Percentiles rank a stretch among this genome's conserved stretches.
Evolutionary conservation across 306 rosid genomes (phyloP).

Genomic region (Cicer bijugum): DNA sequence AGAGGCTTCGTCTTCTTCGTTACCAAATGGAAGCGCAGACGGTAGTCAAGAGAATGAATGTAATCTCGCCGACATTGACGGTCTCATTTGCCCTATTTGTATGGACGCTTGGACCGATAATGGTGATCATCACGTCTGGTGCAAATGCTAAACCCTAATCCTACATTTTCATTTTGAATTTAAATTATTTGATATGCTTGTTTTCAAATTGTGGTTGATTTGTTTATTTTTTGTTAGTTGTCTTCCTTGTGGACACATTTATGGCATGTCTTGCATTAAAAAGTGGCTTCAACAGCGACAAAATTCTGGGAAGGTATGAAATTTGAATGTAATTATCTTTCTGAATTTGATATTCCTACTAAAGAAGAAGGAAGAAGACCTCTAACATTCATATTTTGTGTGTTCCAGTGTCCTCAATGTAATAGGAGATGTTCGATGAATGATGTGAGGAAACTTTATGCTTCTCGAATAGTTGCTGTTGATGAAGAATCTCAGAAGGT

Average conservation of each 20-base stretch:
- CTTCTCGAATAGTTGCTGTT: conserved; percentile 59
- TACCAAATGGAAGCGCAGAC: conserved; percentile 12
- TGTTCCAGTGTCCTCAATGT: conserved; percentile 86
- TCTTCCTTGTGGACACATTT: conserved; percentile 94
- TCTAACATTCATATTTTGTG: conserved; percentile 6
- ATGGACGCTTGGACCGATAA: conserved; percentile 74
- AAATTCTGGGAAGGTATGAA: conserved; percentile 67
- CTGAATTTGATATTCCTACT: not conserved
- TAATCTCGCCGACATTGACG: conserved; percentile 59
- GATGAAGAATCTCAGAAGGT: conserved; percentile 85
- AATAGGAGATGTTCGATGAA: conserved; percentile 67
- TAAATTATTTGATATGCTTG: not conserved
- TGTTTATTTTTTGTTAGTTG: conserved; percentile 55
- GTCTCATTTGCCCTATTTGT: conserved; percentile 82
- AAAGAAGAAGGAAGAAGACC: not conserved
- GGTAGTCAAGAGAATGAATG: conserved; percentile 62
- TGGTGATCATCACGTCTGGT: conserved; percentile 82
- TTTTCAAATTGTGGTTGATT: conserved; percentile 1
- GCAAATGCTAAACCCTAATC: conserved; percentile 7
- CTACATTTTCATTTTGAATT: not conserved
- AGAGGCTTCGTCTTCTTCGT: conserved; percentile 52
- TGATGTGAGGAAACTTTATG: conserved; percentile 81
- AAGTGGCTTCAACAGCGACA: conserved; percentile 69
- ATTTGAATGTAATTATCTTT: not conserved
- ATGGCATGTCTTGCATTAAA: conserved; percentile 83